Evolutionary conservation across 202 grass and related monocot species (phyloP).

Genomic region (Elaeis oleifera): DNA sequence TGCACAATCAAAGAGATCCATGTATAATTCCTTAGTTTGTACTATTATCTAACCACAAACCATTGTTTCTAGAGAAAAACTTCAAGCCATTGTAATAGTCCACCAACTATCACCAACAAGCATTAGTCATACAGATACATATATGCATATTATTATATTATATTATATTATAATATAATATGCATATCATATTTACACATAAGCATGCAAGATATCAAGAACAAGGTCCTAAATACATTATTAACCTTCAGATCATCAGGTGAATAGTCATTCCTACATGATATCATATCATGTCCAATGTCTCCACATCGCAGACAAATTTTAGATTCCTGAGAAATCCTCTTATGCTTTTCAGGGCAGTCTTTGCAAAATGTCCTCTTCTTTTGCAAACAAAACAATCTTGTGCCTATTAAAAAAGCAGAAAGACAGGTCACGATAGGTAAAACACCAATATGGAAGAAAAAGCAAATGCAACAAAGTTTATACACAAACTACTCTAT

Average conservation of each 20-base stretch:
- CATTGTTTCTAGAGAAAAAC: neutral
- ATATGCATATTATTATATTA: too few species aligned
- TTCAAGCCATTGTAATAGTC: too few species aligned
- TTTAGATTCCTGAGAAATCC: slow-evolving; percentile 33
- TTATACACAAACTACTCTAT: too few species aligned
- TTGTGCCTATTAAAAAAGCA: slow-evolving; percentile 42
- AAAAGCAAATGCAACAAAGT: too few species aligned
- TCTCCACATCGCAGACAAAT: slow-evolving; percentile 80
- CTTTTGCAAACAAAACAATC: slow-evolving; percentile 87
- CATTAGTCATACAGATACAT: too few species aligned
- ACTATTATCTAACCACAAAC: slow-evolving; percentile 9
- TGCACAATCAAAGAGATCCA: slow-evolving; percentile 29
- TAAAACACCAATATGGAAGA: too few species aligned
- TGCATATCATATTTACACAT: too few species aligned
- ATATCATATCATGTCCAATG: slow-evolving; percentile 73
- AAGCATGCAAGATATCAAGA: neutral
- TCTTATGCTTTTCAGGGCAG: slow-evolving; percentile 86
- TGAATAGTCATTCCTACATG: slow-evolving; percentile 60
- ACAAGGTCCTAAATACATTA: slow-evolving; percentile 8
- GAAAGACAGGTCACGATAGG: too few species aligned
- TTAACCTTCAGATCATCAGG: slow-evolving; percentile 64
- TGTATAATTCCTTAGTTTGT: neutral
- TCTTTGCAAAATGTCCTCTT: slow-evolving; percentile 73
- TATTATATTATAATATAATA: too few species aligned
- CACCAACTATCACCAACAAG: too few species aligned